These are phyloP conservation scores for Cordyceps militaris DNA, from an alignment of 2,329 filamentous ascomycete species.

Conservation along the genomic window DNA sequence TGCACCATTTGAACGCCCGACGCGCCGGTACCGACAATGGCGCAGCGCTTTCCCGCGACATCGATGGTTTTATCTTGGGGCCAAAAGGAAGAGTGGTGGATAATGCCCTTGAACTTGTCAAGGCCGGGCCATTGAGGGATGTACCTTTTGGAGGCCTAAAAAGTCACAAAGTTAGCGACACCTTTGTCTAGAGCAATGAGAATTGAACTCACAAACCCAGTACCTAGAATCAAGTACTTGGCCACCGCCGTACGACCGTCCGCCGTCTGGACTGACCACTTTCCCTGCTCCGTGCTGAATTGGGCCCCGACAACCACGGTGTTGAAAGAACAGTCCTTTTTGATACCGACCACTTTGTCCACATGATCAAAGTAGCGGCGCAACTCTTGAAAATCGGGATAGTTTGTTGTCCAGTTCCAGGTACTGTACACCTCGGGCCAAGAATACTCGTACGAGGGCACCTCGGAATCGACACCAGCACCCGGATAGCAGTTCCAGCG, in stretches of 20 bases:
- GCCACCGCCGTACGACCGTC: conserved; percentile 39
- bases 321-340: conserved; percentile 45
- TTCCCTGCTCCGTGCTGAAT: conserved; percentile 36
- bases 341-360: conserved; percentile 40
- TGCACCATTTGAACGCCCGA: conserved; percentile 54
- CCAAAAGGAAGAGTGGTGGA: conserved; percentile 51
- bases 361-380: conserved; percentile 49
- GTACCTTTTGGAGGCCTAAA: conserved; percentile 45
- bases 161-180: background rate
- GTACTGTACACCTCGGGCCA: conserved; percentile 38
- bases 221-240: conserved; percentile 41
- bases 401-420: conserved; percentile 45
- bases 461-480: conserved; percentile 37
- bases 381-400: conserved; percentile 40
- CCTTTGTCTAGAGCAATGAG: fast-evolving
- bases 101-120: conserved; percentile 46
- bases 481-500: conserved; percentile 44
- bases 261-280: conserved; percentile 37
- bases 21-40: conserved; percentile 52
- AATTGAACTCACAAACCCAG: conserved; percentile 24
- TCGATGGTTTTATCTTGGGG: conserved; percentile 44
- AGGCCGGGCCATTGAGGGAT: conserved; percentile 49
- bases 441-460: conserved; percentile 40
- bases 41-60: conserved; percentile 48
- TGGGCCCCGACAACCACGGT: conserved; percentile 40